Evolutionary conservation across 148 eudicot genomes (phyloP), one percentile per base, ranked within the genome.

Genomic region (Polygonum maritimum): DNA sequence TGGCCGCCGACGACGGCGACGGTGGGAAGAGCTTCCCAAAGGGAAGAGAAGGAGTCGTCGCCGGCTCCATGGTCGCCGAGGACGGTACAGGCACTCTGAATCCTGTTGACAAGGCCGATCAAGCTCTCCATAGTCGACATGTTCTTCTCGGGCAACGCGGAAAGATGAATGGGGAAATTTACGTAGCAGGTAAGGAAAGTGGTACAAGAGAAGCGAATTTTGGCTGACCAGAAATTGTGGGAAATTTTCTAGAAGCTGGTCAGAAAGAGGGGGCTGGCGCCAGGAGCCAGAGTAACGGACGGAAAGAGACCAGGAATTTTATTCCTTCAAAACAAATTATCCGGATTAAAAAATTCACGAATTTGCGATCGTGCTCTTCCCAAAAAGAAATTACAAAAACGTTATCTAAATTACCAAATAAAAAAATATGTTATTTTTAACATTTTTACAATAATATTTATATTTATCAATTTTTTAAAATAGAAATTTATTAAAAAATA

Each of bases 1-100:
- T 74, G 76, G 14, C 76, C 76, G 67, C 76, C 76, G 31, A 74
- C 76, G 21, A 74, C 76, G 76, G 76, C 67, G 45, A 74, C 76
- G 67, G 76, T 39, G 51, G 76, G 76, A 33, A 74, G 76, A 35
- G 67, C 76, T 54, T 74, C 76, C 76, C 76, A 74, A 15, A 74
- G 76, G 35, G 76, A 74, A 38, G 76, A 74, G 76, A 74, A 74
- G 19, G 71, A 35, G 71, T 33, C 14, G 48, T 35, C 76, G 9
- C 22, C 41, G 57, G 44, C 16, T 65, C 40, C 40, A 36, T 51
- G 44, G 67, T 52, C 65, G 26, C 65, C 67, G 65, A 74, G 76
- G 4, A 74, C 76, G 26, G 76, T 74, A 38, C 76, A 74, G 0
- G 67, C 76, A 18, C 76, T 35, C 45, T 74, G 76, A 36, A 74